Conservation (phyloP, 331 rosid species). For the Cydonia oblonga region DNA sequence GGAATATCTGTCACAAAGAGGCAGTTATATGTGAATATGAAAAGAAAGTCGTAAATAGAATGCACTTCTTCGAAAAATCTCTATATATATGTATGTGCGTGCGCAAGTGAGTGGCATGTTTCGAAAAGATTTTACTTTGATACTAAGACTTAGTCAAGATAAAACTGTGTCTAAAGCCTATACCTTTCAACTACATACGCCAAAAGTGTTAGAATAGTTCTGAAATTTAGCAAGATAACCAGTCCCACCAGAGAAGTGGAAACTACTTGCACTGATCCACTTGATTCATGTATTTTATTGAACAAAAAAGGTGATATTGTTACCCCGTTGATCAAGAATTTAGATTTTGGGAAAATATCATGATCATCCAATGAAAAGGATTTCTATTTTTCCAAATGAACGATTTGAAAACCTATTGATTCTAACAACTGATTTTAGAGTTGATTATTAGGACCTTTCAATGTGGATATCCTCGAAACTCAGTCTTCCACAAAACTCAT, state of each 20-base stretch:
- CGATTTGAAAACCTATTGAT: neutral
- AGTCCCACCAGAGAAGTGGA: neutral
- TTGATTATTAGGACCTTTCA: neutral
- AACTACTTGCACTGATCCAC: neutral
- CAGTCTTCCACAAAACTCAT: neutral
- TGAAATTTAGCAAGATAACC: neutral
- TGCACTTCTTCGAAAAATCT: neutral
- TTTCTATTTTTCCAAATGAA: neutral
- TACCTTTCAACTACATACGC: neutral
- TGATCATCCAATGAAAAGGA: neutral
- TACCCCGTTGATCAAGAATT: neutral
- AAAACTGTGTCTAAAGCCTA: neutral
- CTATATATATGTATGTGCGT: neutral
- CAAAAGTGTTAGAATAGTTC: neutral
- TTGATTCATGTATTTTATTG: neutral
- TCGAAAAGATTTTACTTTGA: neutral
- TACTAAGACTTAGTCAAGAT: neutral
- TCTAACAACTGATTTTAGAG: too few species aligned
- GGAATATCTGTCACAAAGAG: conserved; percentile 56
- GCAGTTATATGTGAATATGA: neutral
- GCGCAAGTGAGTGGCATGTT: neutral
- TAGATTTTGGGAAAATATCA: neutral
- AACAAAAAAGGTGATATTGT: neutral
- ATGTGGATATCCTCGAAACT: neutral
- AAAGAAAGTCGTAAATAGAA: neutral